Conservation (phyloP, 2,329 filamentous ascomycete genomes). For the Fusarium sp. region DNA sequence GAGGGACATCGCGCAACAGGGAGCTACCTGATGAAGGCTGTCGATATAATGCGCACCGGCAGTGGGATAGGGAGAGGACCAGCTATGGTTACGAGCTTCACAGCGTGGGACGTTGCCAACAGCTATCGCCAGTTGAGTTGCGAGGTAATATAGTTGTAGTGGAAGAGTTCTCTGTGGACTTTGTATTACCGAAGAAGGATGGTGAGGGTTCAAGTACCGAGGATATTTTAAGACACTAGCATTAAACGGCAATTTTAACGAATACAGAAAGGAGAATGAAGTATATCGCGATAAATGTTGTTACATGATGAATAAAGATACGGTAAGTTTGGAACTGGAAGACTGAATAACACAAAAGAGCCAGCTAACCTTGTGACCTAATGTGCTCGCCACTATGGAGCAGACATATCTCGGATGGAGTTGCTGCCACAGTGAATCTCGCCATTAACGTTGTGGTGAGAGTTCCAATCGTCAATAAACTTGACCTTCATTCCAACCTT, state of each 20-base stretch:
- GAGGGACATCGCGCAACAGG: background rate
- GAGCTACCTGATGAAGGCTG: too few relatives aligned
- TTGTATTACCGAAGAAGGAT: background rate
- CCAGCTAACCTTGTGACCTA: too few relatives aligned
- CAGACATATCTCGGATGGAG: background rate
- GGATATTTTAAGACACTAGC: background rate
- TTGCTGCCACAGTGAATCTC: conserved; percentile 7
- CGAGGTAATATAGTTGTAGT: background rate
- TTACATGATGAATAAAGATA: too few relatives aligned
- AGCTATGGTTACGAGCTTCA: background rate
- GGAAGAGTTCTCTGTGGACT: background rate
- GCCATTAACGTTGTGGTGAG: background rate
- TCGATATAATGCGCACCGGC: too few relatives aligned
- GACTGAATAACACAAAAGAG: background rate
- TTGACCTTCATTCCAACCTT: background rate
- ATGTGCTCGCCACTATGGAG: background rate
- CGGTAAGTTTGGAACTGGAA: too few relatives aligned
- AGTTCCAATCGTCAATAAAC: background rate
- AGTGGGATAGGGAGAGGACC: background rate
- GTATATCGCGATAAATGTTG: too few relatives aligned
- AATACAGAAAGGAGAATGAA: too few relatives aligned
- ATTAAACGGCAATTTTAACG: too few relatives aligned
- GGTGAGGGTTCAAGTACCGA: background rate
- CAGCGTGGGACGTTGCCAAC: background rate
- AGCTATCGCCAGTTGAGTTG: too few relatives aligned